Evolutionary conservation across 2,329 filamentous ascomycete species (phyloP), one percentile per base, ranked within the genome.

Genomic region (Aureobasidium melanogenum): DNA sequence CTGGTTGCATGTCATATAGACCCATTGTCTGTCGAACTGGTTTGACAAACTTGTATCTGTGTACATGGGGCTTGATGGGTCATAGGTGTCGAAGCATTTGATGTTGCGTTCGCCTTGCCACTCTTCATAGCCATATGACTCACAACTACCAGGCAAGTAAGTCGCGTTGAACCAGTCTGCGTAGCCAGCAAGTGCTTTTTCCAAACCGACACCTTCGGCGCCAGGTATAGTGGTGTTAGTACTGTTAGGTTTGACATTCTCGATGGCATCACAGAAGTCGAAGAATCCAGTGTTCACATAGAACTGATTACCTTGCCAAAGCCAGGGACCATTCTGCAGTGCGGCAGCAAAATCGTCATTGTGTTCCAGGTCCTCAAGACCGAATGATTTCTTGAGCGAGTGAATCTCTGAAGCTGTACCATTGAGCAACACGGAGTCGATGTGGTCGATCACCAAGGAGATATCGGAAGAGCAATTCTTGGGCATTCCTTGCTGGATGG

Each of bases 1-100:
- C 69, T 86, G 82, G 67, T 86, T 86, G 75, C 84, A 86, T 1
- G 79, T 75, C 71, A 85, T 77, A 83, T 84, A 87, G 8, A 75
- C 69, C 83, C 82, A 87, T 63, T 84, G 81, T 0, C 82, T 72
- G 64, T 81, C 75, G 36, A 73, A 66, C 0, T 67, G 59, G 67
- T 85, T 85, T 52, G 64, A 65, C 5, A 80, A 72, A 1, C 71
- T 73, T 19, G 68, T 71, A 68, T 86, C 81, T 4, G 77, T 80
- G 70, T 75, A 86, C 2, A 81, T 64, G 0, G 78, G 74, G 63
- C 74, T 82, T 22, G 72, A 74, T 7, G 73, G 64, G 65, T 85
- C 79, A 69, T 83, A 77, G 1, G 77, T 80, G 68, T 84, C 73
- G 62, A 79, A 79, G 68, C 83, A 86, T n/a, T 70, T 75, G 8